Evolutionary conservation across 2,329 filamentous ascomycete genomes (phyloP).

Genomic region (Cercospora nicotianae): DNA sequence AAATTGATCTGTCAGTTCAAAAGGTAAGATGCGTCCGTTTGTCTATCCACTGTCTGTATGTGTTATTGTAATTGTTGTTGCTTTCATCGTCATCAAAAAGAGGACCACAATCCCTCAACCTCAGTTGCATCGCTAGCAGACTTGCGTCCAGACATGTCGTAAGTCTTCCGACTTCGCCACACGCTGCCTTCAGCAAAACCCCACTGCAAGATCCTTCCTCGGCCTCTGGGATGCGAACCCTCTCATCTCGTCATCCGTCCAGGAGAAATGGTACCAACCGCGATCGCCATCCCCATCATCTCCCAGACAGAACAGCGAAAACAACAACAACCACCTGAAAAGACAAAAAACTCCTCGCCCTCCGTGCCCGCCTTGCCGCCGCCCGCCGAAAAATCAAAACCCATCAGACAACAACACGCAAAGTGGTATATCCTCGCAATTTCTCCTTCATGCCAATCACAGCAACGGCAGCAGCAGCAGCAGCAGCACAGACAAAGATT

Average conservation of each 20-base stretch:
- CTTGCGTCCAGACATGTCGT: too few species aligned
- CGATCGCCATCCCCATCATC: neutral
- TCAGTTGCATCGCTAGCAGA: neutral
- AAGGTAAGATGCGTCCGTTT: neutral
- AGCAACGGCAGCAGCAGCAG: neutral
- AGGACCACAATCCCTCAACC: neutral
- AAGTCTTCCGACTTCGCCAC: too few species aligned
- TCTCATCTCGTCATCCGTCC: neutral
- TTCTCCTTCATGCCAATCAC: constrained; percentile 6
- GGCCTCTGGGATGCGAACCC: neutral
- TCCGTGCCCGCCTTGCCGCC: neutral
- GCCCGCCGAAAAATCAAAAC: neutral
- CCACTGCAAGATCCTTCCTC: too few species aligned
- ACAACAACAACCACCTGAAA: neutral
- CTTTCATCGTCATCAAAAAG: neutral
- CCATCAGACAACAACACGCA: constrained; percentile 14
- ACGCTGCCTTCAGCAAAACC: too few species aligned
- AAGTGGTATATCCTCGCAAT: constrained; percentile 28
- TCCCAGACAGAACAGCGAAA: neutral
- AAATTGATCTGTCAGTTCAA: neutral
- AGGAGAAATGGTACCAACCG: neutral
- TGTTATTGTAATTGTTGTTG: constrained; percentile 3
- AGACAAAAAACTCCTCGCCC: neutral
- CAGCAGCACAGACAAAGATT: neutral
- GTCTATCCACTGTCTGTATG: constrained; percentile 3